Evolutionary conservation across 441 rosid species (phyloP).

Genomic region (Erodium texanum): DNA sequence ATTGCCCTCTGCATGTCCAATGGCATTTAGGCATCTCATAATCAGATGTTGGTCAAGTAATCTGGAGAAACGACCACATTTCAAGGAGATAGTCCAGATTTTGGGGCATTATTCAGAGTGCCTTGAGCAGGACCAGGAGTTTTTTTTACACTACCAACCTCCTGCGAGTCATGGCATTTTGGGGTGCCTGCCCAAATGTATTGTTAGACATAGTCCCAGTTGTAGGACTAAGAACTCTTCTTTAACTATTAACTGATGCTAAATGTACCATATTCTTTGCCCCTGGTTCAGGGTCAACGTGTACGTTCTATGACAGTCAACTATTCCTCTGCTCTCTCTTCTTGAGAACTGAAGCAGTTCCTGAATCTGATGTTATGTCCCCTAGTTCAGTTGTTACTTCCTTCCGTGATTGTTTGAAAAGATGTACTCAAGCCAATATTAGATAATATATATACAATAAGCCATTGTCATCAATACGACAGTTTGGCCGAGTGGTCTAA

Average conservation of each 20-base stretch:
- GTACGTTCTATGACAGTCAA: too few relatives aligned
- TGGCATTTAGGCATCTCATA: slow-evolving; percentile 44
- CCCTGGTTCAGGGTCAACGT: slow-evolving; percentile 3
- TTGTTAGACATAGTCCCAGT: background rate
- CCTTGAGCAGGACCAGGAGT: slow-evolving; percentile 42
- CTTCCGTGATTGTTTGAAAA: too few relatives aligned
- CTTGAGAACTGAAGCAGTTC: too few relatives aligned
- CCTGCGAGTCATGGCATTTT: slow-evolving; percentile 18
- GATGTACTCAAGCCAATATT: too few relatives aligned
- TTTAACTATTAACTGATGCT: slow-evolving; percentile 17
- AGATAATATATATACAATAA: too few relatives aligned
- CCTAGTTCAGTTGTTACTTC: too few relatives aligned
- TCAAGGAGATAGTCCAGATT: slow-evolving; percentile 46
- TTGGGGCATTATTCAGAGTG: slow-evolving; percentile 45
- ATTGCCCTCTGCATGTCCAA: slow-evolving; percentile 46
- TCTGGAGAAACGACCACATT: slow-evolving; percentile 51
- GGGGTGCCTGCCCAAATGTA: slow-evolving; percentile 40
- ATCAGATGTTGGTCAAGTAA: slow-evolving; percentile 59
- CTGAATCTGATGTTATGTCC: too few relatives aligned
- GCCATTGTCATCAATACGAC: background rate
- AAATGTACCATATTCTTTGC: slow-evolving; percentile 20
- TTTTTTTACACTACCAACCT: slow-evolving; percentile 38
- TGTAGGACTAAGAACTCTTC: slow-evolving; percentile 16
- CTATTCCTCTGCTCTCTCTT: too few relatives aligned
- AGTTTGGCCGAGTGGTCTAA: slow-evolving; percentile 51